Evolutionary conservation across 179 eudicot species (phyloP), one percentile per base, ranked within the genome.

Genomic region (Pouteria campechiana): DNA sequence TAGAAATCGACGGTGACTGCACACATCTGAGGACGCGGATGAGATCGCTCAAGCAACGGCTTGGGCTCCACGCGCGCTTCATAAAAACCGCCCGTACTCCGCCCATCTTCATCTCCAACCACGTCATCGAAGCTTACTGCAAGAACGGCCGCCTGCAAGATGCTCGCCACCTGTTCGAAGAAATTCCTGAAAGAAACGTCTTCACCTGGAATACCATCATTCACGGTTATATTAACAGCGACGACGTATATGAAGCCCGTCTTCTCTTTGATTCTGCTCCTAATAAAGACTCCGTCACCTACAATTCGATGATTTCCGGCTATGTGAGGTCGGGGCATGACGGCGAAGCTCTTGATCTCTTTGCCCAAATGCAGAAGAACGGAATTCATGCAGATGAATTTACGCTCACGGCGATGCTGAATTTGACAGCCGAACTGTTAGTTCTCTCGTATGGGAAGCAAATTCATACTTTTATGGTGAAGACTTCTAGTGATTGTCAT

Each of bases 131-230:
- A 6, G 4, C 41, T 0, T 87, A 74, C 42, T 54, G 79, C 0
- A 61, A 63, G 48, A 58, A 74, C 33, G 72, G 86, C 1, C 40
- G 48, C 25, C 13, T 73, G 9, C 41, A 45, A 9, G 55, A 64
- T 34, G 83, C 78, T 29, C 80, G 46, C 1, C 61, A 62, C 11
- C 31, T 80, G 76, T 80, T 80, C 50, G 83, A 67, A 6, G 78
- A 73, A 73, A 67, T 80, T 75, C 80, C 76, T 49, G 57, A 60
- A 32, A 63, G 83, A 58, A 87, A 87, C 47, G 83, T 76, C 3
- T 87, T 57, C 67, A 55, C 90, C 52, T 87, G 94, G 96, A 87
- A 87, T 52, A 67, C 90, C n/a, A 70, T 79, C 1, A 73, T 80
- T 44, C 63, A 67, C 46, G 78, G 83, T 25, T 53, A 73, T 57